Evolutionary conservation across 2,329 filamentous ascomycete species (phyloP).

Genomic region (Blastomyces parvus): DNA sequence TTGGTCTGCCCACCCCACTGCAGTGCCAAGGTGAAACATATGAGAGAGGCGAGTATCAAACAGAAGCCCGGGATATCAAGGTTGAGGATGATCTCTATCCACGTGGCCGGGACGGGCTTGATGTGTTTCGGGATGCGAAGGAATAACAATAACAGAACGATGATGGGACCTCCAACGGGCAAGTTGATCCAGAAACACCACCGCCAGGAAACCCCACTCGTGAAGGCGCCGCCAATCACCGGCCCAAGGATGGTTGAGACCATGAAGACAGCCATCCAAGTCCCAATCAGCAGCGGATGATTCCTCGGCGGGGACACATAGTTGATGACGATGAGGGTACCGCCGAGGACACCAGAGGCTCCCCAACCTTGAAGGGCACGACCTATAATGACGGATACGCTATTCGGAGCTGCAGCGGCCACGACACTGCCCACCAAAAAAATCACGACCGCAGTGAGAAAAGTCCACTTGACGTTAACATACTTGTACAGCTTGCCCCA

Average conservation of each 20-base stretch:
- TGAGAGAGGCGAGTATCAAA: constrained; percentile 20
- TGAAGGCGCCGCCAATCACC: constrained; percentile 16
- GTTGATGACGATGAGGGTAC: constrained; percentile 14
- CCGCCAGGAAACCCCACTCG: constrained; percentile 15
- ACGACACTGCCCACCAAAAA: constrained; percentile 12
- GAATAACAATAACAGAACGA: constrained; percentile 8
- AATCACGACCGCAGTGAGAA: constrained; percentile 8
- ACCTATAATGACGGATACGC: constrained; percentile 7
- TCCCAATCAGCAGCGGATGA: constrained; percentile 14
- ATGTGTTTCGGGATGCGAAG: constrained; percentile 12
- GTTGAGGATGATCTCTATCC: constrained; percentile 16
- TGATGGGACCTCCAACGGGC: constrained; percentile 14
- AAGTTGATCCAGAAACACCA: constrained; percentile 14
- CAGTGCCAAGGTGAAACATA: constrained; percentile 22
- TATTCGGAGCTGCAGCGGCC: constrained; percentile 6
- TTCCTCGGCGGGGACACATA: constrained; percentile 11
- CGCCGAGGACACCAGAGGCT: constrained; percentile 6
- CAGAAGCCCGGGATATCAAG: constrained; percentile 21
- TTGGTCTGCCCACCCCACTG: constrained; percentile 23
- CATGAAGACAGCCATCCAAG: constrained; percentile 15
- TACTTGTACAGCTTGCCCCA: constrained; percentile 17
- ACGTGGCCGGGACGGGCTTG: constrained; percentile 11
- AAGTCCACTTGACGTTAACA: constrained; percentile 4
- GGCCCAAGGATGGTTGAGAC: constrained; percentile 16
- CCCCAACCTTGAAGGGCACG: constrained; percentile 11